These are phyloP conservation scores for Acorus gramineus DNA, from an alignment of 106 monocot genomes.

Conservation along the genomic window DNA sequence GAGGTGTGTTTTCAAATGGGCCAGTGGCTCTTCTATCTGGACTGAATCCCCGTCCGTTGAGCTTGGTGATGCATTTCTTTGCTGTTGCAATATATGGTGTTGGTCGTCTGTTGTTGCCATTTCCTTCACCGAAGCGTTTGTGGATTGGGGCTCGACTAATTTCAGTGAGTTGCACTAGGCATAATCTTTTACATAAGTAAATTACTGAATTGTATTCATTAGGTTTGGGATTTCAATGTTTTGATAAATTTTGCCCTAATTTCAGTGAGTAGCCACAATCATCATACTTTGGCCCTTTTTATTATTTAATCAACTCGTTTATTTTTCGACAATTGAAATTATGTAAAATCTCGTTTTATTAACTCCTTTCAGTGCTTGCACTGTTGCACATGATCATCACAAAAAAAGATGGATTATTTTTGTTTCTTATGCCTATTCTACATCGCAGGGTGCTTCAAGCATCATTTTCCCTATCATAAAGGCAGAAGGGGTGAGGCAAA, in stretches of 20 bases:
- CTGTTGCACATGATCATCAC: too few relatives aligned
- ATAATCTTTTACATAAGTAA: not conserved
- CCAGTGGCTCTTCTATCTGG: slow-evolving; percentile 73
- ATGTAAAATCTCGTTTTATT: too few relatives aligned
- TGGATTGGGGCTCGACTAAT: slow-evolving; percentile 76
- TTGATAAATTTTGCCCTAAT: not conserved
- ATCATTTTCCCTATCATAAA: slow-evolving; percentile 88
- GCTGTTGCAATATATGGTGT: slow-evolving; percentile 89
- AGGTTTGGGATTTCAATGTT: not conserved
- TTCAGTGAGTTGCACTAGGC: slow-evolving; percentile 34
- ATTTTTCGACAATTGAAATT: too few relatives aligned
- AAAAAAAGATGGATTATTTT: too few relatives aligned
- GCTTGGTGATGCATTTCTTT: slow-evolving; percentile 83
- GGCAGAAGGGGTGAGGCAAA: slow-evolving; percentile 88
- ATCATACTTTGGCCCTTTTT: too few relatives aligned
- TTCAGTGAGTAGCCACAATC: not conserved
- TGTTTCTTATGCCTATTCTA: not conserved
- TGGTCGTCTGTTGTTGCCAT: slow-evolving; percentile 67
- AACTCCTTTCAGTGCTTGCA: too few relatives aligned
- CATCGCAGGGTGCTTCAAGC: slow-evolving; percentile 59
- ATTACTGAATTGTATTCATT: not conserved
- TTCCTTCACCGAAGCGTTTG: slow-evolving; percentile 66
- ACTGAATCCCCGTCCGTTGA: slow-evolving; percentile 70
- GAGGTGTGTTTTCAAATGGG: slow-evolving; percentile 69
- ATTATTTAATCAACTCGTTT: too few relatives aligned